Conservation (phyloP, 352 stramenopile species). For the Bremia lactucae region DNA sequence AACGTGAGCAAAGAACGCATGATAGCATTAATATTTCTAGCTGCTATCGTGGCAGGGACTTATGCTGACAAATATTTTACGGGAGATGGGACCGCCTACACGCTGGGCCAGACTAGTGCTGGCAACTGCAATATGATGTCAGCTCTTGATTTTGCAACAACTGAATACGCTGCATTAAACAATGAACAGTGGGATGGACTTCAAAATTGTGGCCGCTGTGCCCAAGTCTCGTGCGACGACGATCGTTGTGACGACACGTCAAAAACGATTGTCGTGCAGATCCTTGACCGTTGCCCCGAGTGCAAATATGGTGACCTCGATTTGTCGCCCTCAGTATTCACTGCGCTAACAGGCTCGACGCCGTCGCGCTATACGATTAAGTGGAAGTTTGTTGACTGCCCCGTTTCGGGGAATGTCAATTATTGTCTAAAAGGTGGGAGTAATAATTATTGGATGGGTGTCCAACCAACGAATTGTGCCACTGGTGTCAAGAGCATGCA, state of each 20-base stretch:
- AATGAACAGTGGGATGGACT: slow-evolving; percentile 42
- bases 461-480: slow-evolving; percentile 49
- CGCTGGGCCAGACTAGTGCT: slow-evolving; percentile 17
- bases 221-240: slow-evolving; percentile 53
- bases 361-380: slow-evolving; percentile 41
- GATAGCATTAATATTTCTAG: too few species aligned
- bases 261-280: slow-evolving; percentile 45
- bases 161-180: slow-evolving; percentile 68
- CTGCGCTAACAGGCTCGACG: slow-evolving; percentile 48
- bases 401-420: slow-evolving; percentile 32
- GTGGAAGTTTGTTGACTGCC: slow-evolving; percentile 68
- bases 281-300: slow-evolving; percentile 65
- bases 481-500: slow-evolving; percentile 42
- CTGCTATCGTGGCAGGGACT: too few species aligned
- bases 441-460: slow-evolving; percentile 42
- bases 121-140: slow-evolving; percentile 55
- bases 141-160: slow-evolving; percentile 27
- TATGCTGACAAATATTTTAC: slow-evolving; percentile 27
- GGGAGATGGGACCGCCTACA: slow-evolving; percentile 38
- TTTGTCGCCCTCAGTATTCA: slow-evolving; percentile 58
- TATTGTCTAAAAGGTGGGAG: slow-evolving; percentile 63
- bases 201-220: slow-evolving; percentile 44
- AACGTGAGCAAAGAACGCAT: too few species aligned
- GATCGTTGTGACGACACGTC: slow-evolving; percentile 27
- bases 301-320: slow-evolving; percentile 58